Evolutionary conservation across 2,329 filamentous ascomycete genomes (phyloP), one percentile per base, ranked within the genome.

Genomic region (Penicillium sp.): DNA sequence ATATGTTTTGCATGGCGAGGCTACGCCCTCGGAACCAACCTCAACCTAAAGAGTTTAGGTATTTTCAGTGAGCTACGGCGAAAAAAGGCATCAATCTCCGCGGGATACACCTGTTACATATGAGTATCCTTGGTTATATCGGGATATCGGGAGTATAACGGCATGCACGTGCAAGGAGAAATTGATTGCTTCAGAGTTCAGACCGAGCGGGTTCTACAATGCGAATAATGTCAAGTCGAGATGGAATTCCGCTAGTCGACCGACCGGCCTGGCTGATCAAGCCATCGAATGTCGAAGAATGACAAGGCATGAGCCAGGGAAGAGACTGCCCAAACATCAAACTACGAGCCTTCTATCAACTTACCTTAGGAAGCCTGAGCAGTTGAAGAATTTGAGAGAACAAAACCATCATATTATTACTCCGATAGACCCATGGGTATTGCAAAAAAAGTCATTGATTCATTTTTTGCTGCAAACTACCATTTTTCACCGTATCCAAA

Each of bases 361-460:
- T 63, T 59, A 63, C 61, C 61, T 41, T 25, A 37, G 5, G 20
- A 25, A 39, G 34, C 37, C 45, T 20, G 49, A 39, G 22, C 22
- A 37, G 31, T 14, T 37, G 41, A 41, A 34, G 4, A 37, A 35
- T 20, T 45, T 47, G 41, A 54, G 52, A 62, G 42, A 65, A 65
- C 53, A 62, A 57, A 66, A 67, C 62, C 66, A 65, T 69, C 65
- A 69, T 64, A 69, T 69, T 69, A 67, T 66, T 65, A 69, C 67
- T 67, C 63, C 64, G 55, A 67, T 63, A 62, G 62, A 63, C 60
- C 61, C 63, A 58, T 57, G 59, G 67, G 64, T 69, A 69, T 69
- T 68, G 66, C 66, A 69, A 69, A 66, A 66, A 51, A 68, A 67
- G 61, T 60, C 67, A 68, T 69, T 67, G 59, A 69, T 69, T 69